A percentile compares a stretch with the other conserved stretches of the same genome.
These are phyloP conservation scores for Heliosperma pusillum DNA, from an alignment of 148 eudicot species.

Conservation along the genomic window DNA sequence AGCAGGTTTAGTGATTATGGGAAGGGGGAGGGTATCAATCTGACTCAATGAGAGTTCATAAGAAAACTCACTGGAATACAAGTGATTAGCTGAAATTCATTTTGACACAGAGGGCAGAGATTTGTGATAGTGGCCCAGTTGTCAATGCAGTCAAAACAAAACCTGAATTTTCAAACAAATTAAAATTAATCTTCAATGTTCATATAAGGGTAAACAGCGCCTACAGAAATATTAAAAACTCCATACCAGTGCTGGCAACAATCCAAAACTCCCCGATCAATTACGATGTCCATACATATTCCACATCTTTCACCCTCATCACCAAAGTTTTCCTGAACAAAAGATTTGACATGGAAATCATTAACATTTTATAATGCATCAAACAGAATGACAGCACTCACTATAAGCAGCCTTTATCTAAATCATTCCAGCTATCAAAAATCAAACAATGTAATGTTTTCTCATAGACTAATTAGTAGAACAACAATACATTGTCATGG, in stretches of 20 bases:
- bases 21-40: not conserved
- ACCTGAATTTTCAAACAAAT: slow-evolving; percentile 51
- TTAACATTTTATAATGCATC: not conserved
- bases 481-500: not conserved
- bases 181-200: not conserved
- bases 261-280: slow-evolving; percentile 89
- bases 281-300: slow-evolving; percentile 78
- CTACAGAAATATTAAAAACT: slow-evolving; percentile 9
- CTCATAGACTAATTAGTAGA: not conserved
- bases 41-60: not conserved
- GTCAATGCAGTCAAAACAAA: slow-evolving; percentile 93
- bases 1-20: not conserved
- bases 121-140: slow-evolving; percentile 95
- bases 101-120: slow-evolving; percentile 95
- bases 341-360: not conserved
- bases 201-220: not conserved
- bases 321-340: slow-evolving; percentile 51
- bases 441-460: not conserved
- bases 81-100: slow-evolving; percentile 89
- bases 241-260: slow-evolving; percentile 94
- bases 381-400: not conserved
- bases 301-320: slow-evolving; percentile 91
- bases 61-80: slow-evolving; percentile 84
- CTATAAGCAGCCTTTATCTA: not conserved
- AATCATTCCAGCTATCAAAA: not conserved